phyloP scores from a whole-genome alignment of 2,329 filamentous ascomycete species.

The Orbilia ellipsospora region DNA sequence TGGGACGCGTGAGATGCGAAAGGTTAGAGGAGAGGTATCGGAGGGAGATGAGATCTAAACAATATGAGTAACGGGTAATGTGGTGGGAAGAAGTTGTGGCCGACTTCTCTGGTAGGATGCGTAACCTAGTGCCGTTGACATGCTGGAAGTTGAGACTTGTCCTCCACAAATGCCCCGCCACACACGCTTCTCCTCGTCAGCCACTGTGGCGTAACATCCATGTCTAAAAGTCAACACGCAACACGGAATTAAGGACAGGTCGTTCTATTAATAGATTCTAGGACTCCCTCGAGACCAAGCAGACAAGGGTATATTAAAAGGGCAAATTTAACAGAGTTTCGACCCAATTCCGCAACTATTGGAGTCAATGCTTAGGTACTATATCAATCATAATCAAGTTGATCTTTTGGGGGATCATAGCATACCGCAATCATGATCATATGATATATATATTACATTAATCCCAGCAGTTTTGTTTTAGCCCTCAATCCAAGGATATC shows the following conservation, averaged over 20 bases:
- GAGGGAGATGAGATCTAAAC: slow-evolving; percentile 7
- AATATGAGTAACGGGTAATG: slow-evolving; percentile 9
- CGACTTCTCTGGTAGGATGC: slow-evolving; percentile 42
- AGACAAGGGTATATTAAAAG: too few relatives aligned
- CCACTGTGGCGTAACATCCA: not conserved
- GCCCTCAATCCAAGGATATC: too few relatives aligned
- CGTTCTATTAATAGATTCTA: too few relatives aligned
- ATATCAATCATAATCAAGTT: too few relatives aligned
- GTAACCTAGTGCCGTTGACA: slow-evolving; percentile 31
- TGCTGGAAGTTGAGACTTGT: slow-evolving; percentile 56
- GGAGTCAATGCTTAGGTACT: not conserved
- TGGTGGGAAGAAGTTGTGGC: slow-evolving; percentile 39
- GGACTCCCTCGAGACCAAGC: too few relatives aligned
- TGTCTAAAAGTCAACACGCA: slow-evolving; percentile 29
- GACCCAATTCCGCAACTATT: not conserved
- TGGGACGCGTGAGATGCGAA: not conserved
- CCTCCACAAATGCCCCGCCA: slow-evolving; percentile 41
- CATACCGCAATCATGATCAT: too few relatives aligned
- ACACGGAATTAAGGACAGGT: slow-evolving; percentile 37
- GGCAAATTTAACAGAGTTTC: too few relatives aligned
- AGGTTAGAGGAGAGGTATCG: not conserved
- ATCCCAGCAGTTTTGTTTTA: too few relatives aligned
- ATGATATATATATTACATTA: too few relatives aligned
- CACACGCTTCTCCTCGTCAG: slow-evolving; percentile 12
- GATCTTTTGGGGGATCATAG: too few relatives aligned